Base-by-base conservation (phyloP, 257 asterid genomes). In the Mitragyna speciosa region DNA sequence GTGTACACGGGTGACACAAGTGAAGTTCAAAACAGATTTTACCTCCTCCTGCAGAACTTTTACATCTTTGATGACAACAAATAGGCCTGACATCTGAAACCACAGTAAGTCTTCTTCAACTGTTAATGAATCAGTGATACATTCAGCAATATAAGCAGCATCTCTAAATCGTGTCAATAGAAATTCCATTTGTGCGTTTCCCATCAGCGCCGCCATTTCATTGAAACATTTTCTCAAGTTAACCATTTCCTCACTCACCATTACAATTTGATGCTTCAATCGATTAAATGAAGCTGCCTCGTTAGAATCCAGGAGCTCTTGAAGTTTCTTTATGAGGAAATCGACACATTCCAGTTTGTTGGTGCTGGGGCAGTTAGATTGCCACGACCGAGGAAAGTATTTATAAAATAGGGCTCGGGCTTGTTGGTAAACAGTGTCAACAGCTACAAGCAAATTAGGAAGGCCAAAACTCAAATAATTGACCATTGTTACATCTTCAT, bases 21-120 rank as follows among this genome's bases (percentile, higher is more conserved):
- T 59, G 15, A 59, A 41, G 20, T 11, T 58, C 76, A 12, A 47
- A 24, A 26, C 33, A 20, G 54, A 15, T 24, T 20, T 70, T 49
- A 80, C 74, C 33, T 75, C 64, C 9, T 26, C 7, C 80, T 67
- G 78, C 19, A 81, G 24, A 12, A 58, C 12, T 59, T 47, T 54
- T 5, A 81, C 45, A 41, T 68, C 75, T 19, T 80, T 72, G 3
- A 36, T 71, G 26, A 82, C 28, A 14, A 67, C 56, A 22, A 58
- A 71, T 14, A 65, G 41, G 72, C 70, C 39, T n/a, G 72, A 63
- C 69, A 58, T 41, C n/a, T 61, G 45, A 76, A 63, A 31, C 85
- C 88, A 85, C 10, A 65, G 74, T 16, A 81, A 85, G 26, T 77
- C n/a, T 28, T 81, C 82, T 19, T 64, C 75, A 16, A 14, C 39